A percentile compares a stretch with the other conserved stretches of the same genome.
These are phyloP conservation scores for Pterothamnion heteromorphum DNA, from an alignment of 31 red algal genomes.

Conservation along the genomic window DNA sequence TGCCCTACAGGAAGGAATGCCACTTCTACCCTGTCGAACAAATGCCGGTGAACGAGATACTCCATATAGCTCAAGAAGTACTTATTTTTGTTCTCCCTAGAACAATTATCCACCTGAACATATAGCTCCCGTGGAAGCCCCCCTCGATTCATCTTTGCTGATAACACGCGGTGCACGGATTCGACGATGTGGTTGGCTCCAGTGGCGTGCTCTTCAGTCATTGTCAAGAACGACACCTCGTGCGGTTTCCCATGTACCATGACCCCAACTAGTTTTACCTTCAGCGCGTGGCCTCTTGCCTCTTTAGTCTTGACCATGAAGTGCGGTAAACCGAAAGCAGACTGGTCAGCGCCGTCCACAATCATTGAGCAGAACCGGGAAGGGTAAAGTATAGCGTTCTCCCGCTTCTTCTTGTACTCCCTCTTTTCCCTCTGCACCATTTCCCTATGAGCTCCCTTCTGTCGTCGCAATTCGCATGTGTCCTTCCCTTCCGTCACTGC, in stretches of 20 bases:
- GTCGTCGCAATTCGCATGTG: background rate
- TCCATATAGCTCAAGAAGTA: background rate
- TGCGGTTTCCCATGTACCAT: background rate
- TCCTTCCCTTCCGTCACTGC: background rate
- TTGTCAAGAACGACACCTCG: background rate
- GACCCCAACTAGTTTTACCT: conserved; percentile 13
- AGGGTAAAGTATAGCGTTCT: background rate
- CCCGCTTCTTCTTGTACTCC: background rate
- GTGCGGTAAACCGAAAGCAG: background rate
- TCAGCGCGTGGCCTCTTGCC: background rate
- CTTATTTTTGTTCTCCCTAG: background rate
- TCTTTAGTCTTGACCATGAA: background rate
- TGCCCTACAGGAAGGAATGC: conserved; percentile 25
- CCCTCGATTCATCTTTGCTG: background rate
- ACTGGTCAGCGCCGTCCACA: conserved; percentile 25
- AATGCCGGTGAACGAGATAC: background rate
- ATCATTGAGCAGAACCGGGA: background rate
- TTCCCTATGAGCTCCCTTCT: background rate
- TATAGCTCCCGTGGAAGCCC: background rate
- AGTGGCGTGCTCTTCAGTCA: background rate
- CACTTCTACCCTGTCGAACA: background rate
- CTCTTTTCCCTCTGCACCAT: background rate
- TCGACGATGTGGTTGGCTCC: conserved; percentile 27
- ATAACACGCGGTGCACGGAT: background rate
- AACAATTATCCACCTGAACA: conserved; percentile 18